These are phyloP conservation scores for Coccomyxa subellipsoidea DNA, from an alignment of 163 green algal species.

Conservation along the genomic window DNA sequence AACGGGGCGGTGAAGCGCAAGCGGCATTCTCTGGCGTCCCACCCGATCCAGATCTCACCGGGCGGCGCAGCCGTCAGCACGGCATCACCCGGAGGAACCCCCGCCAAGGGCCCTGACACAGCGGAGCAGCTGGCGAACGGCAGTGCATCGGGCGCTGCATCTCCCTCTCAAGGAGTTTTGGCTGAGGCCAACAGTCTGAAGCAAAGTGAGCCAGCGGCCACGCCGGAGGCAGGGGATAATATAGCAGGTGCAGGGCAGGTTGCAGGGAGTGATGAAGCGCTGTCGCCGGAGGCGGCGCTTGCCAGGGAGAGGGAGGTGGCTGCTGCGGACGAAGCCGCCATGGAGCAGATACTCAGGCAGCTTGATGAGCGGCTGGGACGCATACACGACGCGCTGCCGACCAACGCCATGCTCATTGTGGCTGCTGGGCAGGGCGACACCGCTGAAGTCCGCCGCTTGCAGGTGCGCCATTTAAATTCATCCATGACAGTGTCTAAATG, in stretches of 20 bases:
- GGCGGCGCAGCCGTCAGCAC: neutral
- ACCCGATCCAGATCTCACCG: neutral
- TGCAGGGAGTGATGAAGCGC: neutral
- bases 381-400: conserved; percentile 43
- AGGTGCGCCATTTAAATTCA: neutral
- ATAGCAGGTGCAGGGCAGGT: neutral
- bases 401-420: conserved; percentile 59
- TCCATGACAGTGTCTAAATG: too few relatives aligned
- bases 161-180: neutral
- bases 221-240: neutral
- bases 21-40: neutral
- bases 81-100: too few relatives aligned
- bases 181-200: neutral
- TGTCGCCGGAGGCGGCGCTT: neutral
- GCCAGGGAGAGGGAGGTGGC: neutral
- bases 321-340: neutral
- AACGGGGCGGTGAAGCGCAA: neutral
- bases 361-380: conserved; percentile 36
- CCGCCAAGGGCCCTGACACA: too few relatives aligned
- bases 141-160: too few relatives aligned
- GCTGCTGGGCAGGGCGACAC: conserved; percentile 64
- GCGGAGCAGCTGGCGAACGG: too few relatives aligned
- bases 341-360: neutral
- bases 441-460: conserved; percentile 33
- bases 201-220: neutral